Evolutionary conservation across 1,284 basidiomycete species (phyloP), one percentile per base, ranked within the genome.

Genomic region (Macrocystidia cucumis): DNA sequence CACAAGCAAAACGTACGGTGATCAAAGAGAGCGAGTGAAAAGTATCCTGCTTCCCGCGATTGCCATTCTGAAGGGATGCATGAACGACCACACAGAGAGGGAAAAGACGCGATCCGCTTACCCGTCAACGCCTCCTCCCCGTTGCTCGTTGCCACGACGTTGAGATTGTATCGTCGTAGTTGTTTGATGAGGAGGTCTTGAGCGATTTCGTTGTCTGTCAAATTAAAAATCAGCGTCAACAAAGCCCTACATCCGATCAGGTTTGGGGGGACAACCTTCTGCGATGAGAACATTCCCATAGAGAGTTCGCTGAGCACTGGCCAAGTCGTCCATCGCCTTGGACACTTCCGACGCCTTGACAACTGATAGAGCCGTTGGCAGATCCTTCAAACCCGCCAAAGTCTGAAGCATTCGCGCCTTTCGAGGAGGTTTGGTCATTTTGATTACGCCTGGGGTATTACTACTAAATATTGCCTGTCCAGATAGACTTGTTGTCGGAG

Each of bases 361-460:
- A 19, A 57, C 47, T 5, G 63, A 54, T 36, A 65, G 54, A 6
- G 60, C 55, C 38, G 63, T 62, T 0, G 72, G 65, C n/a, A 76
- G 47, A 44, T 76, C 67, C 50, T 74, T 79, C 41, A 78, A 42
- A 22, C 59, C 62, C 3, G 75, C 76, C 8, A 83, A 60, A n/a
- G 68, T 68, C 45, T 79, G 77, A 22, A 83, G 58, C 24, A 83
- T 52, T 26, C 75, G 64, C 2, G 64, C 60, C 46, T 66, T 71
- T 41, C 79, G 63, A 8, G 78, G 77, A 1, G 79, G 79, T 51
- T 82, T 84, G 9, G 76, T 81, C 65, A 82, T 72, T 42, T 77
- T 73, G 17, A 75, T 59, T 7, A 82, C 68, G n/a, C 74, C 73
- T 1, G 71, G 63, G 12, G 64, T 67, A 33, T 62, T 63, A 43